A percentile compares a stretch with the other conserved stretches of the same genome.
Evolutionary conservation across 768 basidiomycete species (phyloP).

Genomic region (Roridomyces roridus): DNA sequence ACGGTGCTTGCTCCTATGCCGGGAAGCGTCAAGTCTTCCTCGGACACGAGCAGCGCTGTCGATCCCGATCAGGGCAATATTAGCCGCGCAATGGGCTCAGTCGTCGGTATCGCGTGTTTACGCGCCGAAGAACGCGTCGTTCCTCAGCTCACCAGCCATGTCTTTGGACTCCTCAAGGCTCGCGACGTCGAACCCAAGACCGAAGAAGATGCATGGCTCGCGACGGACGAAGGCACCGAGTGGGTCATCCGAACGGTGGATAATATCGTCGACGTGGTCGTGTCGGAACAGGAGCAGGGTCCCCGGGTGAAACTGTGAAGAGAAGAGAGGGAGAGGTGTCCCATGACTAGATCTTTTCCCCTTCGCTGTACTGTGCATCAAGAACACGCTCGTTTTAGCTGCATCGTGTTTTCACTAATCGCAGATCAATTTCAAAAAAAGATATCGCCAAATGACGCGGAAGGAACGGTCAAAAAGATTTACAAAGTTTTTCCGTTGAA

Average conservation of each 20-base stretch:
- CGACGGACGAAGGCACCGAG: constrained; percentile 85
- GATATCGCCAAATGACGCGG: constrained; percentile 9
- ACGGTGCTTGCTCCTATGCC: constrained; percentile 78
- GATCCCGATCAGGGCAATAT: constrained; percentile 81
- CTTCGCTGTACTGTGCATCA: constrained; percentile 6
- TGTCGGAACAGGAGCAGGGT: constrained; percentile 49
- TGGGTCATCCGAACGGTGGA: constrained; percentile 90
- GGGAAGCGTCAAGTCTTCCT: constrained; percentile 52
- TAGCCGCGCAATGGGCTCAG: constrained; percentile 82
- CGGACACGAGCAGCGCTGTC: constrained; percentile 43
- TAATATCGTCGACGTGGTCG: constrained; percentile 77
- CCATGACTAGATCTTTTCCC: constrained; percentile 22
- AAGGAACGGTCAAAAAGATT: background rate
- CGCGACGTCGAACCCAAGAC: constrained; percentile 62
- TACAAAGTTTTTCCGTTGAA: constrained; percentile 11
- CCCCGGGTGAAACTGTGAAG: constrained; percentile 68
- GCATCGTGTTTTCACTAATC: constrained; percentile 45
- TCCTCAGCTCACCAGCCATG: constrained; percentile 87
- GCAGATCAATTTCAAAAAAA: constrained; percentile 22
- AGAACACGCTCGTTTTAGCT: constrained; percentile 10
- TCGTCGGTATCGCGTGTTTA: constrained; percentile 85
- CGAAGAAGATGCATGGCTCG: constrained; percentile 80
- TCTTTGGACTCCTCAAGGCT: constrained; percentile 90
- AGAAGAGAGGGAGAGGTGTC: constrained; percentile 20
- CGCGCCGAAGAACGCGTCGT: constrained; percentile 86